phyloP scores from a whole-genome alignment of 2,329 filamentous ascomycete genomes.

The Fusarium humuli region DNA sequence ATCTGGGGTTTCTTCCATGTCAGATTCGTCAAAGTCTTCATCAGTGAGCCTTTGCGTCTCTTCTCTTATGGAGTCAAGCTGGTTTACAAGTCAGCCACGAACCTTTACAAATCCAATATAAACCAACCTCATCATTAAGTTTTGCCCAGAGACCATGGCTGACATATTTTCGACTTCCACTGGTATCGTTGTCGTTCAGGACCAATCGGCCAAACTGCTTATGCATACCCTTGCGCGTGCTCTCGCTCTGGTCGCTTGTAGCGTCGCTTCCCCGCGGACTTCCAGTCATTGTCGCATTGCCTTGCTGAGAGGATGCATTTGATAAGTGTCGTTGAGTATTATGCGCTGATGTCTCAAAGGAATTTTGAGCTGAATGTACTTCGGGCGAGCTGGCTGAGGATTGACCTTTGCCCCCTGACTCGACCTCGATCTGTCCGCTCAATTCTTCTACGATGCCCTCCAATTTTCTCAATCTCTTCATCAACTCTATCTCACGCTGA shows the following conservation, averaged over 20 bases:
- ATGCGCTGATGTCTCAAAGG: conserved; percentile 27
- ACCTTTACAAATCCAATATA: neutral
- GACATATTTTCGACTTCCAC: conserved; percentile 77
- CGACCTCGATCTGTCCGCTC: conserved; percentile 72
- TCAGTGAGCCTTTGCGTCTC: conserved; percentile 61
- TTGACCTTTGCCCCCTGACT: conserved; percentile 52
- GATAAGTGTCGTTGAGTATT: conserved; percentile 35
- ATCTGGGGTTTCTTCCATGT: conserved; percentile 69
- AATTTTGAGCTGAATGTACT: conserved; percentile 31
- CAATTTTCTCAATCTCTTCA: conserved; percentile 77
- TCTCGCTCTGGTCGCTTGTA: conserved; percentile 52
- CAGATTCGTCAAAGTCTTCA: conserved; percentile 64
- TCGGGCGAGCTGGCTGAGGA: conserved; percentile 50
- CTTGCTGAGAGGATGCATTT: conserved; percentile 27
- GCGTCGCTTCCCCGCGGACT: conserved; percentile 46
- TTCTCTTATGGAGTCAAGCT: conserved; percentile 59
- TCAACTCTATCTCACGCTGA: conserved; percentile 74
- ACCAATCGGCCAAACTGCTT: conserved; percentile 75
- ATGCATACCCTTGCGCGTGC: conserved; percentile 44
- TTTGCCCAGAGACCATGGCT: conserved; percentile 83
- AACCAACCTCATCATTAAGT: conserved; percentile 76
- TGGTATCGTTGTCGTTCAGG: conserved; percentile 76
- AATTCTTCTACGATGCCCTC: conserved; percentile 81
- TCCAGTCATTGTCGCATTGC: conserved; percentile 6
- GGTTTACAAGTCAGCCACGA: conserved; percentile 17